Evolutionary conservation across 1,139 yeast genomes (phyloP).

Genomic region (Sugiyamaella grinbergsii): DNA sequence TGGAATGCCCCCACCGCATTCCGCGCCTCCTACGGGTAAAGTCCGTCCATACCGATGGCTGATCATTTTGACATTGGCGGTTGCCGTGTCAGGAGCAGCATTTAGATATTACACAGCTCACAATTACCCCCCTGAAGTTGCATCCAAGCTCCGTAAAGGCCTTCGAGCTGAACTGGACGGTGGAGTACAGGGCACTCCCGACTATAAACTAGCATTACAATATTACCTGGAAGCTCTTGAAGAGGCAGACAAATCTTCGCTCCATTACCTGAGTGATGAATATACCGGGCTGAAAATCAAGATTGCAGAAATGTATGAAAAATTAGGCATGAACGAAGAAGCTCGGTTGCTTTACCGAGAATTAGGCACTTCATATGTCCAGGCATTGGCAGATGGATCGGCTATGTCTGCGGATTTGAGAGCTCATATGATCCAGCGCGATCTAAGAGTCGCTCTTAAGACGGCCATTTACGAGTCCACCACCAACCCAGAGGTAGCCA

Average conservation of each 20-base stretch:
- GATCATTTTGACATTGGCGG: slow-evolving; percentile 22
- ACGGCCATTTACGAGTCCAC: slow-evolving; percentile 57
- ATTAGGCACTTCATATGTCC: slow-evolving; percentile 58
- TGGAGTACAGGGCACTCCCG: slow-evolving; percentile 56
- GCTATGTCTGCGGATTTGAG: slow-evolving; percentile 40
- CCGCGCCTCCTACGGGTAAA: slow-evolving; percentile 3
- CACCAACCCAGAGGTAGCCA: slow-evolving; percentile 54
- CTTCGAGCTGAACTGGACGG: slow-evolving; percentile 78
- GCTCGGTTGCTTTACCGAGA: slow-evolving; percentile 70
- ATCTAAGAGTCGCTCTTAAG: slow-evolving; percentile 67
- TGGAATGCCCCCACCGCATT: slow-evolving; percentile 16
- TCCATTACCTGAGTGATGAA: slow-evolving; percentile 64
- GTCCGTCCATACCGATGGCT: slow-evolving; percentile 27
- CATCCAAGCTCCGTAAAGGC: slow-evolving; percentile 68
- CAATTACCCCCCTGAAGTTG: slow-evolving; percentile 59
- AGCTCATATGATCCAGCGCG: slow-evolving; percentile 69
- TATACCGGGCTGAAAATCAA: slow-evolving; percentile 87
- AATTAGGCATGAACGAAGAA: slow-evolving; percentile 58
- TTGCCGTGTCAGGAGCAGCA: slow-evolving; percentile 26
- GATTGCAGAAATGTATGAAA: slow-evolving; percentile 82
- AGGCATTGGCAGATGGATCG: slow-evolving; percentile 52
- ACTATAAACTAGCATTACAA: slow-evolving; percentile 65
- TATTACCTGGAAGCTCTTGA: slow-evolving; percentile 61
- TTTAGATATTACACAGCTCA: slow-evolving; percentile 38
- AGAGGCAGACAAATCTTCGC: slow-evolving; percentile 48